Percentiles rank a stretch among this genome's conserved stretches.
These are phyloP conservation scores for Apiotrichum siamense DNA, from an alignment of 1,284 basidiomycete species.

Conservation along the genomic window DNA sequence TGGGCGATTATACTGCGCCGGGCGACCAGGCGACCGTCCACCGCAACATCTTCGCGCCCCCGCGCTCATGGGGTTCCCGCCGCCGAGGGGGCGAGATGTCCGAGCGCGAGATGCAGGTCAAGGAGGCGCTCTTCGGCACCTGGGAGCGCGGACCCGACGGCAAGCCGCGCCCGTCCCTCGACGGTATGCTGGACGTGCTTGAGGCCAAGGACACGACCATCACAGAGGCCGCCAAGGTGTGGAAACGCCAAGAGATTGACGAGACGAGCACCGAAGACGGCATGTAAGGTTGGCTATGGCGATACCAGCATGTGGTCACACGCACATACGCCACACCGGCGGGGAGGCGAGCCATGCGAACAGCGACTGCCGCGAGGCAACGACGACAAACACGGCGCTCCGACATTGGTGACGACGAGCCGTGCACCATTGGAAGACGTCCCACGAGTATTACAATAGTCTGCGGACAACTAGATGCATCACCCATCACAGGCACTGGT, in stretches of 20 bases:
- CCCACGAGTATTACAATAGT: neutral
- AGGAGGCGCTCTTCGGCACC: slow-evolving; percentile 40
- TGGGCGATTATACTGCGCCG: slow-evolving; percentile 1
- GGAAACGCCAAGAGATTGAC: slow-evolving; percentile 22
- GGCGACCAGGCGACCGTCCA: slow-evolving; percentile 1
- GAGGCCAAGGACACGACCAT: slow-evolving; percentile 26
- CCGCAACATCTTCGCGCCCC: slow-evolving; percentile 7
- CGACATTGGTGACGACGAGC: too few relatives aligned
- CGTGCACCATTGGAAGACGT: too few relatives aligned
- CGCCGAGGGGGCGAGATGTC: slow-evolving; percentile 11
- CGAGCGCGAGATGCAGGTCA: slow-evolving; percentile 33
- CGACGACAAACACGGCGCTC: neutral
- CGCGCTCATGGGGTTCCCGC: slow-evolving; percentile 3
- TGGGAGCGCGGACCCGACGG: slow-evolving; percentile 30
- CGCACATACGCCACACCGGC: neutral
- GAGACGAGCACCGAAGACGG: slow-evolving; percentile 14
- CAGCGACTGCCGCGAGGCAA: neutral
- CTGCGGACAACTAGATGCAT: neutral
- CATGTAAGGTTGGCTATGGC: neutral
- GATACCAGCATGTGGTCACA: neutral
- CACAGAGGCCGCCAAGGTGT: slow-evolving; percentile 23
- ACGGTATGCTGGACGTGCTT: slow-evolving; percentile 35
- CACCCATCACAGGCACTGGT: slow-evolving; percentile 1
- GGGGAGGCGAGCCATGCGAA: neutral
- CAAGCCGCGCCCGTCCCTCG: slow-evolving; percentile 26